Evolutionary conservation across 2,329 filamentous ascomycete genomes (phyloP).

Genomic region (Colletotrichum shisoi): DNA sequence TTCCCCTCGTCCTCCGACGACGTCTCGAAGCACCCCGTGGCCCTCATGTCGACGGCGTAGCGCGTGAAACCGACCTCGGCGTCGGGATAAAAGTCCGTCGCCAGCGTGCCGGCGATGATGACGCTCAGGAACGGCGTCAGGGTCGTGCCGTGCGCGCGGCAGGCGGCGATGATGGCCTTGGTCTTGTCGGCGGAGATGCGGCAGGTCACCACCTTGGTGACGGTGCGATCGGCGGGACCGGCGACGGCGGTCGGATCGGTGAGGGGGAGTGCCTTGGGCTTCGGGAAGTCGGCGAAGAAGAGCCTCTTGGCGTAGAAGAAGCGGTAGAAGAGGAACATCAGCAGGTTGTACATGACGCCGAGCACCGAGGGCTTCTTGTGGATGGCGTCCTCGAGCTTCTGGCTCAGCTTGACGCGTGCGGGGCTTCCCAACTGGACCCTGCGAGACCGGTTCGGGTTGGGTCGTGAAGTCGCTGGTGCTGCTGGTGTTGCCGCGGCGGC

Average conservation of each 20-base stretch:
- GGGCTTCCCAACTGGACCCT: slow-evolving; percentile 4
- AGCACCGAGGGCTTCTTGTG: slow-evolving; percentile 25
- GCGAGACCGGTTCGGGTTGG: background rate
- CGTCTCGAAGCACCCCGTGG: slow-evolving; percentile 14
- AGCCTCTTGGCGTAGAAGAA: slow-evolving; percentile 35
- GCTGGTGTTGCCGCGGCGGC: background rate
- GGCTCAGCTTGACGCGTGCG: slow-evolving; percentile 15
- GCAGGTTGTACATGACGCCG: slow-evolving; percentile 28
- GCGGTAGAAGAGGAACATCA: slow-evolving; percentile 25
- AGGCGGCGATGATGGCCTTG: slow-evolving; percentile 35
- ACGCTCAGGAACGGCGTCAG: slow-evolving; percentile 42
- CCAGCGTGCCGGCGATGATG: slow-evolving; percentile 36
- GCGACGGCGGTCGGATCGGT: slow-evolving; percentile 17
- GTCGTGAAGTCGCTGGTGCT: background rate
- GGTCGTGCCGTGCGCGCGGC: slow-evolving; percentile 40
- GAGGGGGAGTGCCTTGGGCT: slow-evolving; percentile 2
- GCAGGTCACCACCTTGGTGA: slow-evolving; percentile 24
- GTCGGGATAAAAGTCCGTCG: slow-evolving; percentile 41
- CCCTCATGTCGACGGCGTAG: slow-evolving; percentile 52
- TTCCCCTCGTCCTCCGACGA: slow-evolving; percentile 9
- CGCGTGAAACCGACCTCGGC: slow-evolving; percentile 40
- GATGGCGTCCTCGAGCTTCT: slow-evolving; percentile 4
- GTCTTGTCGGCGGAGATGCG: slow-evolving; percentile 28
- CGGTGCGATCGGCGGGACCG: slow-evolving; percentile 3
- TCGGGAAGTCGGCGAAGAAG: slow-evolving; percentile 31